Evolutionary conservation across 2,329 filamentous ascomycete genomes (phyloP).

Genomic region (Dothideomycetidae sp.): DNA sequence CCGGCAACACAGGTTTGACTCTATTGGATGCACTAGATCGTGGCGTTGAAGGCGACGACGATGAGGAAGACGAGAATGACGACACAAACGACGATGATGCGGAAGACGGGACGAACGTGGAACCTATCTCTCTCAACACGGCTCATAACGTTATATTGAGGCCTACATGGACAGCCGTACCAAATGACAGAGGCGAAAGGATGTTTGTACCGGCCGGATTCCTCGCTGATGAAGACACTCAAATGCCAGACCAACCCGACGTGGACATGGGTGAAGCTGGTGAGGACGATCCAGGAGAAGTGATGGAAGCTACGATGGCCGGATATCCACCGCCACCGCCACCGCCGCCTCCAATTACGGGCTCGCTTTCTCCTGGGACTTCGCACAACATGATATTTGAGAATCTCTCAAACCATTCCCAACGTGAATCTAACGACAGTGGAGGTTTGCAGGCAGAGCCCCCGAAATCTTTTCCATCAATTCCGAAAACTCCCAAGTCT

Average conservation of each 20-base stretch:
- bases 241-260: too few relatives aligned
- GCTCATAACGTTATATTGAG: too few relatives aligned
- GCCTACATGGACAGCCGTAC: too few relatives aligned
- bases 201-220: too few relatives aligned
- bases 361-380: background rate
- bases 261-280: slow-evolving; percentile 31
- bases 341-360: slow-evolving; percentile 26
- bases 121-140: too few relatives aligned
- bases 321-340: slow-evolving; percentile 58
- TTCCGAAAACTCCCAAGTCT: slow-evolving; percentile 65
- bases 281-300: slow-evolving; percentile 53
- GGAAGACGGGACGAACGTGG: slow-evolving; percentile 21
- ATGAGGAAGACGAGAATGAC: slow-evolving; percentile 29
- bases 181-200: too few relatives aligned
- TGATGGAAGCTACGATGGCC: slow-evolving; percentile 62
- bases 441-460: slow-evolving; percentile 52
- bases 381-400: slow-evolving; percentile 5
- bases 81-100: slow-evolving; percentile 33
- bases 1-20: slow-evolving; percentile 15
- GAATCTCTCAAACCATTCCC: slow-evolving; percentile 4
- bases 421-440: slow-evolving; percentile 50
- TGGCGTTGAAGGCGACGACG: slow-evolving; percentile 32
- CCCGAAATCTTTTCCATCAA: slow-evolving; percentile 51
- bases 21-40: slow-evolving; percentile 10
- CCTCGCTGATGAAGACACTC: slow-evolving; percentile 25